These are phyloP conservation scores for Dentipellis sp. DNA, from an alignment of 768 basidiomycete genomes.

Conservation along the genomic window DNA sequence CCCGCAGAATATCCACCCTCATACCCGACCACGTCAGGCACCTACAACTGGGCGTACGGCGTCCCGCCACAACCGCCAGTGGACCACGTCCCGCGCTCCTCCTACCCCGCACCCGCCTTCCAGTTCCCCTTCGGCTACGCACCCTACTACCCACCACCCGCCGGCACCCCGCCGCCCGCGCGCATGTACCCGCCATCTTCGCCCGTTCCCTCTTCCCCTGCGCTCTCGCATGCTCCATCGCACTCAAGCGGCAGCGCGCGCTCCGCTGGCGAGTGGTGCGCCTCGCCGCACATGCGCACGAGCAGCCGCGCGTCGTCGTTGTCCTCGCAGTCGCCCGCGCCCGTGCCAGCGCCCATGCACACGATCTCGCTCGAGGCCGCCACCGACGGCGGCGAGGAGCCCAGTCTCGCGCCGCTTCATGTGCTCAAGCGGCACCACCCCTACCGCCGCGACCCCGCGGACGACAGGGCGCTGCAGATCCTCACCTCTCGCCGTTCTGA, in stretches of 20 bases:
- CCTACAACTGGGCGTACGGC: background rate
- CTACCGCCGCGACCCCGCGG: constrained; percentile 50
- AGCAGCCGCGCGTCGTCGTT: background rate
- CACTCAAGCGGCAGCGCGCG: constrained; percentile 4
- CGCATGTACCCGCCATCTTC: background rate
- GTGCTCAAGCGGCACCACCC: constrained; percentile 43
- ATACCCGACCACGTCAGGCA: background rate
- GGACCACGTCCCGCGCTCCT: constrained; percentile 5
- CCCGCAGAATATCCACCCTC: background rate
- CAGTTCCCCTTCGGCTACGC: constrained; percentile 1
- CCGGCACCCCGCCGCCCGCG: background rate
- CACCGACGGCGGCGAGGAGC: constrained; percentile 13
- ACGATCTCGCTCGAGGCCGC: background rate
- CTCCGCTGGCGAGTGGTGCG: background rate
- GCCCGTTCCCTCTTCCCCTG: constrained; percentile 6
- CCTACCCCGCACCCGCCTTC: background rate
- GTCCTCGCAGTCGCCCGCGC: constrained; percentile 1
- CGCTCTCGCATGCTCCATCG: constrained; percentile 7
- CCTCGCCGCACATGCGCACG: background rate
- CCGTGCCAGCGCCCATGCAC: background rate
- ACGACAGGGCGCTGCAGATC: constrained; percentile 33
- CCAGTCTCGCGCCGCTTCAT: constrained; percentile 49
- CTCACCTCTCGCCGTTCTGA: background rate
- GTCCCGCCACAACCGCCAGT: constrained; percentile 1
- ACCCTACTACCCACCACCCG: background rate